phyloP scores from a whole-genome alignment of 2,329 filamentous ascomycete species.

The Dothiorella sarmentorum region DNA sequence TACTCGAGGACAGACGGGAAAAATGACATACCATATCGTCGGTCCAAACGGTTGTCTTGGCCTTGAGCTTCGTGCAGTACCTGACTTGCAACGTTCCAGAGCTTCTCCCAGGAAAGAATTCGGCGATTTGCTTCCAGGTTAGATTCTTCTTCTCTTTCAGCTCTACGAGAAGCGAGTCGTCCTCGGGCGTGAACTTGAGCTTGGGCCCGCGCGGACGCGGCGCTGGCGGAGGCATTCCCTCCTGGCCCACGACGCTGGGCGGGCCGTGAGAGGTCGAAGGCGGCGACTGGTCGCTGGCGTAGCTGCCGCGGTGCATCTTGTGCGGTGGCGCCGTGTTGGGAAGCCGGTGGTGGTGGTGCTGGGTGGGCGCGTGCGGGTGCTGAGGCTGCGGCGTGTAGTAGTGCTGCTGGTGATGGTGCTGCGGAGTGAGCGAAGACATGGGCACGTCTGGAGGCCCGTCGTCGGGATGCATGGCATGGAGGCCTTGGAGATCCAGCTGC shows the following conservation, averaged over 20 bases:
- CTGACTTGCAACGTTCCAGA: slow-evolving; percentile 89
- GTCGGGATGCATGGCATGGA: slow-evolving; percentile 39
- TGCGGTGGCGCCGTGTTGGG: slow-evolving; percentile 69
- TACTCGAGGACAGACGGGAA: background rate
- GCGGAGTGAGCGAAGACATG: slow-evolving; percentile 36
- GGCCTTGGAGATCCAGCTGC: slow-evolving; percentile 35
- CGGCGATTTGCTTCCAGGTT: slow-evolving; percentile 96
- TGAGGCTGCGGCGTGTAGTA: slow-evolving; percentile 26
- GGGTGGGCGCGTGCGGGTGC: slow-evolving; percentile 19
- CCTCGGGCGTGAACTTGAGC: slow-evolving; percentile 89
- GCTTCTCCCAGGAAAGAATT: slow-evolving; percentile 88
- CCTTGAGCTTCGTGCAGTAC: slow-evolving; percentile 93
- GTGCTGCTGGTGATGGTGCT: slow-evolving; percentile 28
- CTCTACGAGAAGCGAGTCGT: slow-evolving; percentile 82
- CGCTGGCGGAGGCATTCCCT: slow-evolving; percentile 81
- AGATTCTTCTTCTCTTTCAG: slow-evolving; percentile 92
- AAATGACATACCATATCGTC: slow-evolving; percentile 74
- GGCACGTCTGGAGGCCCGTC: slow-evolving; percentile 38
- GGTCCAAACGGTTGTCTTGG: slow-evolving; percentile 89
- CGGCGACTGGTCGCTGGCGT: slow-evolving; percentile 40
- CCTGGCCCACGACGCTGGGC: slow-evolving; percentile 81
- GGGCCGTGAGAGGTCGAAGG: slow-evolving; percentile 53
- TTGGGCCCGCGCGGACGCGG: slow-evolving; percentile 80
- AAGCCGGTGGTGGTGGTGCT: slow-evolving; percentile 76
- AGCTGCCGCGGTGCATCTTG: slow-evolving; percentile 61